Evolutionary conservation across 805 yeast genomes (phyloP).

Genomic region (Yamadazyma phyllophila): DNA sequence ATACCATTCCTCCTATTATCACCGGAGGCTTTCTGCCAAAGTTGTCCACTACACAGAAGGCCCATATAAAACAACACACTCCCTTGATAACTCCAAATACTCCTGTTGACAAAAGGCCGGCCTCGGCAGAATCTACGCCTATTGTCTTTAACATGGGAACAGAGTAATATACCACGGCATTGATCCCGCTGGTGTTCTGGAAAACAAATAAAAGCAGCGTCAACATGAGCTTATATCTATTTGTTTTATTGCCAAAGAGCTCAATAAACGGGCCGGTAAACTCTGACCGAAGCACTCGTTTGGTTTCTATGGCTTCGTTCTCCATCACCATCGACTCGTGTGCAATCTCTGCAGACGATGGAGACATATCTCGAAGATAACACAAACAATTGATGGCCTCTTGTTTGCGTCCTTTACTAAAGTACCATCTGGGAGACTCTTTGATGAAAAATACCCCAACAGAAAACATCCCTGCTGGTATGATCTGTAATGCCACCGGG

Average conservation of each 20-base stretch:
- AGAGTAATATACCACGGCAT: slow-evolving; percentile 52
- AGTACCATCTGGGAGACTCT: slow-evolving; percentile 47
- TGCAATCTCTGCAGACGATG: slow-evolving; percentile 37
- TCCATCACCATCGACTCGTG: slow-evolving; percentile 36
- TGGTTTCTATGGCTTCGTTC: slow-evolving; percentile 22
- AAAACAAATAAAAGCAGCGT: slow-evolving; percentile 39
- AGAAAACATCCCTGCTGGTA: slow-evolving; percentile 44
- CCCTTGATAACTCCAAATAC: slow-evolving; percentile 51
- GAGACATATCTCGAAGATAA: slow-evolving; percentile 38
- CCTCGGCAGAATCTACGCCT: slow-evolving; percentile 47
- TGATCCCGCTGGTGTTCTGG: slow-evolving; percentile 48
- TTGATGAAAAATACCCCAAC: slow-evolving; percentile 37
- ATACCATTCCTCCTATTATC: slow-evolving; percentile 35
- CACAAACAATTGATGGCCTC: slow-evolving; percentile 33
- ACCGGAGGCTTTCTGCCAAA: slow-evolving; percentile 46
- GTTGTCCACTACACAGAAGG: slow-evolving; percentile 44
- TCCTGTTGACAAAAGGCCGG: slow-evolving; percentile 51
- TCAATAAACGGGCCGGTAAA: slow-evolving; percentile 38
- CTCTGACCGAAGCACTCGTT: slow-evolving; percentile 33
- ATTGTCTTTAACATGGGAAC: slow-evolving; percentile 49
- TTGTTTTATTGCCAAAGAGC: slow-evolving; percentile 24
- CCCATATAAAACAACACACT: slow-evolving; percentile 42
- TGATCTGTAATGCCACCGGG: slow-evolving; percentile 45
- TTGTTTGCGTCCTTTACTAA: slow-evolving; percentile 33
- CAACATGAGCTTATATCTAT: slow-evolving; percentile 34